Conservation (phyloP, 495 filamentous ascomycete species). For the Hyaloscypha hepaticicola region DNA sequence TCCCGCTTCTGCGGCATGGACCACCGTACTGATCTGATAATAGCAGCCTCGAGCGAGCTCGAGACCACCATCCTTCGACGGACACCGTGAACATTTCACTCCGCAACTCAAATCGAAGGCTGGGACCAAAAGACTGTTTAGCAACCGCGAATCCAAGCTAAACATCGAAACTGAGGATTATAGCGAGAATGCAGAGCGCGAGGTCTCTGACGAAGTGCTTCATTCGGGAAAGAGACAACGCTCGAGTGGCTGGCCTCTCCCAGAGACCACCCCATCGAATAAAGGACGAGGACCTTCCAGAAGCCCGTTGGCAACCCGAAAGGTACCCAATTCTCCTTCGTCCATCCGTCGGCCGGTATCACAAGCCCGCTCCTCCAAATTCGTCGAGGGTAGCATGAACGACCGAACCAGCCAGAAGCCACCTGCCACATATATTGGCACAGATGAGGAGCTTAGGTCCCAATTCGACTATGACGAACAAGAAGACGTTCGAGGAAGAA, state of each 20-base stretch:
- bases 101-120: background rate
- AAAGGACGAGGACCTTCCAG: background rate
- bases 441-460: constrained; percentile 36
- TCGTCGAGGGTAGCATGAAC: constrained; percentile 75
- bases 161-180: background rate
- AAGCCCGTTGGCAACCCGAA: constrained; percentile 17
- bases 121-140: constrained; percentile 31
- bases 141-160: constrained; percentile 22
- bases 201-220: background rate
- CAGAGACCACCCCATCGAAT: constrained; percentile 24
- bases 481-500: constrained; percentile 12
- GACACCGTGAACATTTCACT: background rate
- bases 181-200: constrained; percentile 13
- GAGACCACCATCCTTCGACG: background rate
- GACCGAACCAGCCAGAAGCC: constrained; percentile 69
- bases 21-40: background rate
- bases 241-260: constrained; percentile 51
- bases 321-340: constrained; percentile 26
- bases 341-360: constrained; percentile 26
- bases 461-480: constrained; percentile 10
- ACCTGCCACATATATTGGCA: constrained; percentile 59
- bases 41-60: constrained; percentile 17
- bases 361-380: constrained; percentile 54
- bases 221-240: constrained; percentile 43
- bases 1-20: background rate